Evolutionary conservation across 2,329 filamentous ascomycete species (phyloP).

Genomic region (Albophoma yamanashiensis): DNA sequence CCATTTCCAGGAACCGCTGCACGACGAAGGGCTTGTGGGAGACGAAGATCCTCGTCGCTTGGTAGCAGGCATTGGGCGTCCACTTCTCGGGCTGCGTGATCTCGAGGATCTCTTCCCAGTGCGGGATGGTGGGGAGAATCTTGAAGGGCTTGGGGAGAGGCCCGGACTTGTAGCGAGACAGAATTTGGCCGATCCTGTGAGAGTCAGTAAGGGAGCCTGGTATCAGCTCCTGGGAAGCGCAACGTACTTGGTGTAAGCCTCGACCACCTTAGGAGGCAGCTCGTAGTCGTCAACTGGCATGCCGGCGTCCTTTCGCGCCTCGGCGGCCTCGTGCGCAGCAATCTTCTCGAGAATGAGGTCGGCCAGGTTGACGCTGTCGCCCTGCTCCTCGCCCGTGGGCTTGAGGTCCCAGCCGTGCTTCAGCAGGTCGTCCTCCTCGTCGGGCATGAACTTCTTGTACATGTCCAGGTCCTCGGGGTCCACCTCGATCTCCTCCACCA

Average conservation of each 20-base stretch:
- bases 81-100: conserved; percentile 69
- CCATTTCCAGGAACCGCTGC: conserved; percentile 75
- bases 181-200: conserved; percentile 66
- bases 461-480: conserved; percentile 82
- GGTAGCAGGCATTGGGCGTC: conserved; percentile 72
- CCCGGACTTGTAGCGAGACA: conserved; percentile 92
- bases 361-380: conserved; percentile 66
- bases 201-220: conserved; percentile 5
- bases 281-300: conserved; percentile 71
- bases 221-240: too few species aligned
- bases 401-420: conserved; percentile 49
- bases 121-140: conserved; percentile 79
- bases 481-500: conserved; percentile 64
- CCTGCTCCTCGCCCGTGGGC: conserved; percentile 33
- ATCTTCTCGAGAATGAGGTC: conserved; percentile 94
- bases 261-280: conserved; percentile 81
- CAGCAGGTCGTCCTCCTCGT: conserved; percentile 60
- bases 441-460: conserved; percentile 82
- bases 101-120: conserved; percentile 81
- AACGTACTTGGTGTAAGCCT: conserved; percentile 78
- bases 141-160: conserved; percentile 97
- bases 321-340: conserved; percentile 71
- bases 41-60: conserved; percentile 86
- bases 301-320: conserved; percentile 34
- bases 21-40: conserved; percentile 71